Evolutionary conservation across 306 rosid genomes (phyloP), one percentile per base, ranked within the genome.

Genomic region (Castanea mollissima): DNA sequence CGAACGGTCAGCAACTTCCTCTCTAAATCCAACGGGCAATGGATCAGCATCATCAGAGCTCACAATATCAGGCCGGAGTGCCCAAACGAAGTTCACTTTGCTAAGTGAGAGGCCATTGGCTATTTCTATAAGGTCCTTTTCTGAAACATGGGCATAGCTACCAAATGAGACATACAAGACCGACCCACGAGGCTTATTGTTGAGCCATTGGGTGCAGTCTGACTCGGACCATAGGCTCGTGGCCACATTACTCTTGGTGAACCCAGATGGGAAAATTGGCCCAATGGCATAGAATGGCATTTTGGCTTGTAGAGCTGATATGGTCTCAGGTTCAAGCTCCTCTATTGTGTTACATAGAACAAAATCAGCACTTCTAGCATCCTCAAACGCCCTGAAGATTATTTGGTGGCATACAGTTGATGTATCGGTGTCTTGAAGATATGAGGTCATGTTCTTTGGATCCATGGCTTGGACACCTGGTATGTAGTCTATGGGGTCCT

Each of bases 201-300:
- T 7, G 79, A 91, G 91, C 96, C 96, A 89, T 0, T 87, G 79
- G 82, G 83, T 82, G 88, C 90, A 86, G 67, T 89, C 81, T 0
- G 88, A 86, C 87, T 91, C 88, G 80, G 86, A 31, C 96, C 93
- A 89, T 27, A 91, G 88, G 78, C 89, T 91, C 4, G 93, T 87
- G n/a, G 87, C 55, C 16, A 81, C 89, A 0, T 71, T 12, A 81
- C 76, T 85, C 58, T 80, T 85, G 73, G 81, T 74, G 84, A 87
- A 85, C 27, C 82, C 78, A 6, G 56, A 6, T 19, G 91, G 91
- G 75, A 89, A 87, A 74, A 91, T 76, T 55, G 96, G 93, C 13
- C 93, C 90, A 11, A 91, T 75, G n/a, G 96, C 78, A 55, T 85
- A 86, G 86, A 89, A 85, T 3, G 80, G 85, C 29, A 25, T 77